Percentiles rank a stretch among this genome's conserved stretches.
phyloP scores from a whole-genome alignment of 345 rosid species.

The Murraya koenigii region DNA sequence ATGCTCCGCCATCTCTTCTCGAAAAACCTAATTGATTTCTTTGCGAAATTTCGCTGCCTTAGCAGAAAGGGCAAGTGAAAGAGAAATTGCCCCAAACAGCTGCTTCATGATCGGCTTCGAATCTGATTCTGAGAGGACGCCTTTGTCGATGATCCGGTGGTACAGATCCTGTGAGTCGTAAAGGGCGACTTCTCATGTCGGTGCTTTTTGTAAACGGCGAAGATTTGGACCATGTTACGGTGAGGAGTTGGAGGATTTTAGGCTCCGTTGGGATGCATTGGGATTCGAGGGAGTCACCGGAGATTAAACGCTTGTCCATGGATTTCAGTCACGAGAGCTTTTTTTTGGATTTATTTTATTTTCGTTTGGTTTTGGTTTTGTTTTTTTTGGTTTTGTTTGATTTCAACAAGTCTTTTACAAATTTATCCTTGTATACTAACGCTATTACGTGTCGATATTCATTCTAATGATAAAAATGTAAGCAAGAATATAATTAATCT shows the following conservation, averaged over 20 bases:
- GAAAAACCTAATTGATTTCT: conserved; percentile 10
- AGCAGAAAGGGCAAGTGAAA: background rate
- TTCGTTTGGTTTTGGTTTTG: too few species aligned
- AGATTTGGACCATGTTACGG: conserved; percentile 31
- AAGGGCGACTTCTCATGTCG: conserved; percentile 22
- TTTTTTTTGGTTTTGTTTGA: too few species aligned
- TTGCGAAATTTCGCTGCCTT: background rate
- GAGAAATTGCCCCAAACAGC: background rate
- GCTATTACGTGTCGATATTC: too few species aligned
- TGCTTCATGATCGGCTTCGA: conserved; percentile 33
- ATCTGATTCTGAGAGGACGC: conserved; percentile 28
- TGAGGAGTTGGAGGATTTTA: conserved; percentile 38
- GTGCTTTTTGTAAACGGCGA: conserved; percentile 40
- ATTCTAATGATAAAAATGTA: too few species aligned
- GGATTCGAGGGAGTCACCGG: conserved; percentile 61
- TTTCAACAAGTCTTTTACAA: too few species aligned
- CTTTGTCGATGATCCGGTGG: conserved; percentile 24
- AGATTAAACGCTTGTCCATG: conserved; percentile 43
- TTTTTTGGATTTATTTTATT: too few species aligned
- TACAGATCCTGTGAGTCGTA: conserved; percentile 44
- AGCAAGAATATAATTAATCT: too few species aligned
- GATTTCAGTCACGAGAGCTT: too few species aligned
- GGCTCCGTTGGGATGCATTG: conserved; percentile 50
- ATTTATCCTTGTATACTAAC: too few species aligned
- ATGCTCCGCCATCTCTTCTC: conserved; percentile 40